phyloP scores from a whole-genome alignment of 768 basidiomycete species.

The Pholiota molesta region DNA sequence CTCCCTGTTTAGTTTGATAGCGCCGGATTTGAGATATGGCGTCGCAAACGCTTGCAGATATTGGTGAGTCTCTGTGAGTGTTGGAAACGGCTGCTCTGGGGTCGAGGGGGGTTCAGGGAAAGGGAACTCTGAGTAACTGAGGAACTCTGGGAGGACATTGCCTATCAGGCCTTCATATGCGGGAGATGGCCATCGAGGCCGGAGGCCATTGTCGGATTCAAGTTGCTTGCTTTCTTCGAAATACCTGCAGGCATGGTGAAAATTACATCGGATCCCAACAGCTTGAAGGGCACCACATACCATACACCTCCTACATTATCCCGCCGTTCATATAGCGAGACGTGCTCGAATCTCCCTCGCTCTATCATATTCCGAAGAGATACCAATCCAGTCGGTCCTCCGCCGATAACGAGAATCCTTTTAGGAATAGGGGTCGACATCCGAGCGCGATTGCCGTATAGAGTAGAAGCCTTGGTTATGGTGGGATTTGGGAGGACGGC shows the following conservation, averaged over 20 bases:
- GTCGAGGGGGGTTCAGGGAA: conserved; percentile 34
- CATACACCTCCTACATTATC: conserved; percentile 55
- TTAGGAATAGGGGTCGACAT: conserved; percentile 24
- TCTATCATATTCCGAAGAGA: conserved; percentile 50
- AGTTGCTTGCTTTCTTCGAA: conserved; percentile 28
- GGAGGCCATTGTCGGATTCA: background rate
- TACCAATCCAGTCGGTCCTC: conserved; percentile 50
- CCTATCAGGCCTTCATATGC: conserved; percentile 52
- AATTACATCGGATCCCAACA: too few species aligned
- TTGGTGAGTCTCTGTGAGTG: conserved; percentile 37
- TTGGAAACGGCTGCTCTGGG: conserved; percentile 43
- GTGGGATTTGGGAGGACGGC: background rate
- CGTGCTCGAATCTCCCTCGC: conserved; percentile 42
- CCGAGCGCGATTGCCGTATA: background rate
- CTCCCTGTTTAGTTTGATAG: conserved; percentile 45
- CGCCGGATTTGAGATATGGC: conserved; percentile 31
- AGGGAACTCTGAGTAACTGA: conserved; percentile 38
- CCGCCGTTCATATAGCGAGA: conserved; percentile 49
- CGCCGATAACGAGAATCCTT: conserved; percentile 47
- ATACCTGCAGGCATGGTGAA: conserved; percentile 27
- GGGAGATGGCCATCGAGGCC: conserved; percentile 47
- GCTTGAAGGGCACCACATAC: conserved; percentile 27
- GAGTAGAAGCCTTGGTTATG: background rate
- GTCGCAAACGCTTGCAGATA: conserved; percentile 40
- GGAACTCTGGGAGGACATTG: conserved; percentile 50